Evolutionary conservation across 352 stramenopile genomes (phyloP), one percentile per base, ranked within the genome.

Genomic region (Phytophthora capsici): DNA sequence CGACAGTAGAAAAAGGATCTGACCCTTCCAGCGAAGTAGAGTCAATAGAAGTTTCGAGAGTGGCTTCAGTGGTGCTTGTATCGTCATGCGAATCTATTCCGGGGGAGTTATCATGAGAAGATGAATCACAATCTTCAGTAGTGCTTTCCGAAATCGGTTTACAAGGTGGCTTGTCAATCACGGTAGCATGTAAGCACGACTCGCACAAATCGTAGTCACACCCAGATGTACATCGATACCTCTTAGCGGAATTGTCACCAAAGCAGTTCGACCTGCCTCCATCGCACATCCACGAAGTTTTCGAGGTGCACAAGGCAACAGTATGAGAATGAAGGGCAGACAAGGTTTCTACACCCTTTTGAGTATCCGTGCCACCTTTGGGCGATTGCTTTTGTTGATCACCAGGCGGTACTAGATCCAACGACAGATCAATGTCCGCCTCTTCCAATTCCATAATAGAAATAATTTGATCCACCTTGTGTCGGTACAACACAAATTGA

Each of bases 161-260:
- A 13, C 40, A 55, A 16, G 69, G 23, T 32, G 51, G 44, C 46
- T 78, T 77, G 20, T 55, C 60, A 28, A 74, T 72, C 25, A 86
- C 38, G 8, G 76, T 88, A 16, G 63, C 70, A 17, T 68, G 61
- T 10, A 90, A 47, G 37, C 86, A 94, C 6, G 71, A 66, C 22
- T 89, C 78, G 25, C 86, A 94, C 52, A 94, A 71, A 60, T 94
- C 86, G 52, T 84, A 94, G 49, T 94, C 86, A 59, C 86, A 94
- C 7, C 80, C 75, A 48, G 65, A 56, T 20, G 83, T 72, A 36
- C 86, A 94, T 1, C 84, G 84, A 65, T 86, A 94, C 43, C 86
- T 65, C 26, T 81, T 73, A 9, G 64, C 53, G 20, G 71, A 73
- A 25, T 89, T 89, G 40, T 86, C 78, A 2, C 86, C 84, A 25